Base-by-base conservation (phyloP, 2,329 filamentous ascomycete genomes). In the Aspergillus phoenicis region DNA sequence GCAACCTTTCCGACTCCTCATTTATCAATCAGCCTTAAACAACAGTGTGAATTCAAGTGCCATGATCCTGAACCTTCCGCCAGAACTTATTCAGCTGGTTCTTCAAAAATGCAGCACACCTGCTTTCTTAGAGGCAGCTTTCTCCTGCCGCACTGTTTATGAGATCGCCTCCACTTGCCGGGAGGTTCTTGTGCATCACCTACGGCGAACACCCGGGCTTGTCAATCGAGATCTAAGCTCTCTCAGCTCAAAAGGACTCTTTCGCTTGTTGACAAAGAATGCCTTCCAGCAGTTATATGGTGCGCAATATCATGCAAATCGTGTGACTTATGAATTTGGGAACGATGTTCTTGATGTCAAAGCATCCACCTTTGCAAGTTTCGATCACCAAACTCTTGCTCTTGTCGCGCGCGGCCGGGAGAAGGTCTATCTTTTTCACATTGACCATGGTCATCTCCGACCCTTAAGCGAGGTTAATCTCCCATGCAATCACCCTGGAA, bases 31-130 rank as follows among this genome's bases (percentile, higher is more conserved):
- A 11, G 11, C 13, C 36, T 30, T 26, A 2, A 51, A 45, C 5
- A 4, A 36, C 5, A 17, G 33, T 45, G 47, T 54, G 43, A 57
- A 15, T n/a, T n/a, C 38, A 51, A 33, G 39, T 59, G 59, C 36
- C 53, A 73, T 74, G 73, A 61, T 78, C 15, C 66, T 75, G 13
- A 53, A 71, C 36, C 69, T 80, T n/a, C 78, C 78, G 7, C 60
- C 69, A 24, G 77, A 80, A 66, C 65, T 80, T 36, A 69, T 80
- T 24, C 73, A 77, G 60, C 71, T 75, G 36, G 64, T 81, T 48
- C 65, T 80, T 26, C 64, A 69, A 38, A 63, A 70, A 45, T 72
- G 70, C 53, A 72, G 70, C 4, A 74, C 75, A 6, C 65, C 74
- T 20, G 68, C 70, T 26, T 80, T 75, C 59, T 60, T 80, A 48